Base-by-base conservation (phyloP, 192 early-diverging fungal species). In the Coemansia aciculifera region DNA sequence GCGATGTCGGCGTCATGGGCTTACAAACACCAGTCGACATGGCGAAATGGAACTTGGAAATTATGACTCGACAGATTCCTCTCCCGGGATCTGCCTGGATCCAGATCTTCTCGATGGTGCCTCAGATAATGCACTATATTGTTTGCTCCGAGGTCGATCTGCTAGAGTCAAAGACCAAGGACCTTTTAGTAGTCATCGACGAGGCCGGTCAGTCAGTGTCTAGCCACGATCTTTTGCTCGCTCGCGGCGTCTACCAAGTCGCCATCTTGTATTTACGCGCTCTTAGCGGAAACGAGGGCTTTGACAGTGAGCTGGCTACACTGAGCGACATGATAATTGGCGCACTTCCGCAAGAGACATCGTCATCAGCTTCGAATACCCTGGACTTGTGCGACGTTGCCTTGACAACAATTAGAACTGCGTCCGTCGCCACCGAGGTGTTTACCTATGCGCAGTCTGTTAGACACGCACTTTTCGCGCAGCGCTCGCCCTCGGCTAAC, bases 1-100 rank as follows among this genome's bases (percentile, higher is more conserved):
- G 93, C 21, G 93, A 94, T 66, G 78, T 87, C 9, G 79, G 63
- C 8, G 88, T 91, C 15, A 85, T 94, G 84, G 69, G 71, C 24
- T 63, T 78, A 42, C 66, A 75, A 46, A 75, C 75, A 0, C 78
- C 75, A 2, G 21, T 31, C 1, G 70, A 66, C 3, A 61, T 75
- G 75, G 3, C 54, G 3, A 42, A 65, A 17, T 77, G 70, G 62
- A 78, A 79, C 52, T 59, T 85, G 61, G 83, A 85, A 43, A 39
- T 60, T 2, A 51, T 74, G 52, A 85, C 83, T 24, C 69, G 78
- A 5, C 66, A 75, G 5, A 54, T 67, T 7, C 79, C 79, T 37
- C 42, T 82, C n/a, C 72, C 71, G 24, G 56, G 67, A 3, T 9
- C 49, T 2, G 23, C 43, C 49, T 82, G 74, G 74, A 67, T 77